Percentiles rank a stretch among this genome's conserved stretches.
phyloP scores from a whole-genome alignment of 352 stramenopile species.

The Halophytophthora batemanensis region DNA sequence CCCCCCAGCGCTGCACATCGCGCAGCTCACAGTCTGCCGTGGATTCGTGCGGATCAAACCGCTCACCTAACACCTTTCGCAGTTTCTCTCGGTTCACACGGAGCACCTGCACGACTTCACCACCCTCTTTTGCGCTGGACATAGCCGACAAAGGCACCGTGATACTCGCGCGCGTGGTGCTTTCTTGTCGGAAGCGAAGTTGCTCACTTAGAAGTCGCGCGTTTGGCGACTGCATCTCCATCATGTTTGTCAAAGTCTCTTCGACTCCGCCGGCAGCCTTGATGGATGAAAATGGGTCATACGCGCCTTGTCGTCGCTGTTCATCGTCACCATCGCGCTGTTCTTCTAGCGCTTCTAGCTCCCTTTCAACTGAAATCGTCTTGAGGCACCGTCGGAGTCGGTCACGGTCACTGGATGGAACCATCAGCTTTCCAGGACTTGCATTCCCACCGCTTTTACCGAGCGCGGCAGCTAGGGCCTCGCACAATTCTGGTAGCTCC shows the following conservation, averaged over 20 bases:
- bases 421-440: constrained; percentile 2
- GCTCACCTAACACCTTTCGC: constrained; percentile 31
- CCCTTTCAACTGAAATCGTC: constrained; percentile 31
- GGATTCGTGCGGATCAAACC: constrained; percentile 24
- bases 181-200: constrained; percentile 53
- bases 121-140: background rate
- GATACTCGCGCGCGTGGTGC: constrained; percentile 17
- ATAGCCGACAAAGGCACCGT: background rate
- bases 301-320: constrained; percentile 19
- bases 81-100: constrained; percentile 36
- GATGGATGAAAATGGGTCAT: constrained; percentile 59
- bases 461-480: constrained; percentile 2
- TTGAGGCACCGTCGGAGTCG: constrained; percentile 29
- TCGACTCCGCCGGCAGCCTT: constrained; percentile 52
- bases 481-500: constrained; percentile 6
- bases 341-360: constrained; percentile 26
- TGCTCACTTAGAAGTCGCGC: constrained; percentile 27
- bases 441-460: background rate
- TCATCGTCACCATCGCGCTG: constrained; percentile 16
- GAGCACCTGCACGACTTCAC: constrained; percentile 6
- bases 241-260: constrained; percentile 32
- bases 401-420: constrained; percentile 6
- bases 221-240: constrained; percentile 26
- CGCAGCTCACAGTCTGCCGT: constrained; percentile 31
- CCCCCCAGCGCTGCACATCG: constrained; percentile 18